Conservation (phyloP, 1,139 yeast species). For the Keqinozyma sinolaborantium region DNA sequence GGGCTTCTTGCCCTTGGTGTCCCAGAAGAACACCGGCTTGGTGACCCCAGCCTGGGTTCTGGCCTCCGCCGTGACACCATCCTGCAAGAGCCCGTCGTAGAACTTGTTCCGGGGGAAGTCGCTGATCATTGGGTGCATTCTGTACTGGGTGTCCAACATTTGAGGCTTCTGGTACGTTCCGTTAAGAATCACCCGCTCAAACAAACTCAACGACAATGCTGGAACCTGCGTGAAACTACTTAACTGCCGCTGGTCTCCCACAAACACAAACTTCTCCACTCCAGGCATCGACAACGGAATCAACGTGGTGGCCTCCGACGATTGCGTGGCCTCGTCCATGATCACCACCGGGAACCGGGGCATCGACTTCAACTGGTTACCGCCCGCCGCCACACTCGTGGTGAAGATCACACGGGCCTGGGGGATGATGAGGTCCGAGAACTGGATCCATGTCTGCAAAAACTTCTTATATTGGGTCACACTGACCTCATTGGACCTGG, state of each 20-base stretch:
- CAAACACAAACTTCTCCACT: constrained; percentile 63
- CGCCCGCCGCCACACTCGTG: constrained; percentile 71
- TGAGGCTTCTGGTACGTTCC: constrained; percentile 57
- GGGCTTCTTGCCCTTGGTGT: constrained; percentile 37
- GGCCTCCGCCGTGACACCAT: constrained; percentile 55
- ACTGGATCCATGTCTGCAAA: constrained; percentile 37
- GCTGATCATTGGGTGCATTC: constrained; percentile 69
- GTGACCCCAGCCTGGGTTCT: constrained; percentile 38
- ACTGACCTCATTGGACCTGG: constrained; percentile 33
- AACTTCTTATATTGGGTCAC: constrained; percentile 48
- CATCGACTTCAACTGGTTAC: constrained; percentile 54
- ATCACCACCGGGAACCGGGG: constrained; percentile 62
- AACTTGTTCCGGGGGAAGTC: constrained; percentile 60
- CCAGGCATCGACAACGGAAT: constrained; percentile 70
- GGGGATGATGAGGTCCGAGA: constrained; percentile 48
- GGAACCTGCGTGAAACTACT: constrained; percentile 67
- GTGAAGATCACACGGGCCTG: constrained; percentile 71
- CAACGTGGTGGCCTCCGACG: constrained; percentile 66
- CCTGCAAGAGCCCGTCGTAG: constrained; percentile 50
- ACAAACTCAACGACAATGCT: constrained; percentile 53
- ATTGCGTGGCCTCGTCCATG: constrained; percentile 62
- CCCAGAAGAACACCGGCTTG: constrained; percentile 53
- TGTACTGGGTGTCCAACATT: constrained; percentile 69
- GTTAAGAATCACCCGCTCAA: constrained; percentile 55
- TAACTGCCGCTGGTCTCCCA: constrained; percentile 68